phyloP scores from a whole-genome alignment of 495 filamentous ascomycete species.

The Trichocladium uniseriatum region DNA sequence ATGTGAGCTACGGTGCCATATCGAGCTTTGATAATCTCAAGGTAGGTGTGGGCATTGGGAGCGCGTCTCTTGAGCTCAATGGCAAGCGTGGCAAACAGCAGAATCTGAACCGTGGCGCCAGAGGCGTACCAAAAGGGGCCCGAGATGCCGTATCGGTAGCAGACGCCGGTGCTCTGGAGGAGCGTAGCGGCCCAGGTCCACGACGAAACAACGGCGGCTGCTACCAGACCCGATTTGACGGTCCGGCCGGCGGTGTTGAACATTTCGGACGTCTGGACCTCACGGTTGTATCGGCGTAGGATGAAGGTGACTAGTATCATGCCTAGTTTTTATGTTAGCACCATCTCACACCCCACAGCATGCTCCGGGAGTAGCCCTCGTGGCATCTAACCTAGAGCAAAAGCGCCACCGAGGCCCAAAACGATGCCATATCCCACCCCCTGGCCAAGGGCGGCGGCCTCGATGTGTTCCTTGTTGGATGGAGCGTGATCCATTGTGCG shows the following conservation, averaged over 20 bases:
- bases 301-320: conserved; percentile 65
- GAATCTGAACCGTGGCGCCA: conserved; percentile 61
- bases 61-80: conserved; percentile 87
- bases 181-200: conserved; percentile 92
- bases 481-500: conserved; percentile 16
- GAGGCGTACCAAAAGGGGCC: conserved; percentile 86
- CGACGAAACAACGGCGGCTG: conserved; percentile 85
- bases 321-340: conserved; percentile 2
- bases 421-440: conserved; percentile 80
- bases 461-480: conserved; percentile 13
- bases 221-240: conserved; percentile 91
- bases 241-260: conserved; percentile 91
- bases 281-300: conserved; percentile 79
- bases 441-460: conserved; percentile 50
- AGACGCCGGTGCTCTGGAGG: conserved; percentile 76
- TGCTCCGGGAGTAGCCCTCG: no score
- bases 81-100: conserved; percentile 86
- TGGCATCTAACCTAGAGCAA: conserved; percentile 58
- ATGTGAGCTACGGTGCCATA: conserved; percentile 56
- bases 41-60: conserved; percentile 80
- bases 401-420: conserved; percentile 62
- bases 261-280: conserved; percentile 94
- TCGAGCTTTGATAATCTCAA: conserved; percentile 57
- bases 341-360: no score
- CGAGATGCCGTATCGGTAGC: conserved; percentile 86